Evolutionary conservation across 2,329 filamentous ascomycete genomes (phyloP).

Genomic region (Trichoderma semiorbis): DNA sequence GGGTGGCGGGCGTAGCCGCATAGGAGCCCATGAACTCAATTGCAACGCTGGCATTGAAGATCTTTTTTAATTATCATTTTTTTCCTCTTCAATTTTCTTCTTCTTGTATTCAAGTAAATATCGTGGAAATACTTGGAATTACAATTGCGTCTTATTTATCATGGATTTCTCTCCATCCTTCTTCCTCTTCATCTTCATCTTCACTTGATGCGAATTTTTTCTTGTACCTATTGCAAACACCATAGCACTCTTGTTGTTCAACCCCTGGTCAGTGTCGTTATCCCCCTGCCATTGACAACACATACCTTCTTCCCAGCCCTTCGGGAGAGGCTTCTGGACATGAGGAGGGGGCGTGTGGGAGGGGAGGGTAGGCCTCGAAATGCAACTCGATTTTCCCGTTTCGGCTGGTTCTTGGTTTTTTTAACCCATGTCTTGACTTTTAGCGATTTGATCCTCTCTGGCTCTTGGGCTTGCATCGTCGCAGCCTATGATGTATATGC

Average conservation of each 20-base stretch:
- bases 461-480: background rate
- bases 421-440: background rate
- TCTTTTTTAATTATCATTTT: background rate
- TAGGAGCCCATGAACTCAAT: background rate
- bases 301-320: conserved; percentile 16
- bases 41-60: conserved; percentile 11
- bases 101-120: background rate
- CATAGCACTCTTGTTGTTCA: background rate
- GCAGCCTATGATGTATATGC: background rate
- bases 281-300: conserved; percentile 15
- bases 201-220: background rate
- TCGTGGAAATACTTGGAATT: background rate
- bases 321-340: conserved; percentile 15
- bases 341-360: conserved; percentile 13
- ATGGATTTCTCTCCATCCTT: background rate
- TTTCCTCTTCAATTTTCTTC: background rate
- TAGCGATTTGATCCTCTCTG: background rate
- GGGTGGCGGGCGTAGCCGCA: background rate
- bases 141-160: background rate
- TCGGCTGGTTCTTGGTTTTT: conserved; percentile 1
- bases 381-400: background rate
- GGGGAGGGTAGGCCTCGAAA: background rate
- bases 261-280: background rate
- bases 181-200: background rate
- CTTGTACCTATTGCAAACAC: background rate